Conservation (phyloP, 768 basidiomycete genomes). For the Chalciporus sphaerocephalus region DNA sequence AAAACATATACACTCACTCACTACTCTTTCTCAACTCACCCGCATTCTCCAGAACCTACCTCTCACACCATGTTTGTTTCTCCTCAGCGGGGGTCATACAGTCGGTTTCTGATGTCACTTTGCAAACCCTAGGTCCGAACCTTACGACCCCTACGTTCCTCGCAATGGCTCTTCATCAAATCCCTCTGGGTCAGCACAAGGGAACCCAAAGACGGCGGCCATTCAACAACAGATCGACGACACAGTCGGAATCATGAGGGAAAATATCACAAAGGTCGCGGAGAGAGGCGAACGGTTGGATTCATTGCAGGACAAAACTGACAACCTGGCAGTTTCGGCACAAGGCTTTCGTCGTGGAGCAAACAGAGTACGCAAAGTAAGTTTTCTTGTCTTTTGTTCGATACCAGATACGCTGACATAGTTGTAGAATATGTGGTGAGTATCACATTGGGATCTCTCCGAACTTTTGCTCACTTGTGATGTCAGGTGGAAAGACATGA, state of each 20-base stretch:
- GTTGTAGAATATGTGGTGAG: conserved; percentile 85
- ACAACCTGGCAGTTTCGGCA: conserved; percentile 96
- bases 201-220: conserved; percentile 83
- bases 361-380: conserved; percentile 93
- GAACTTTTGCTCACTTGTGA: conserved; percentile 8
- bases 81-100: background rate
- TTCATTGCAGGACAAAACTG: conserved; percentile 95
- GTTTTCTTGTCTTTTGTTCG: conserved; percentile 1
- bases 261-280: conserved; percentile 94
- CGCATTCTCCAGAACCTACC: background rate
- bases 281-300: conserved; percentile 94
- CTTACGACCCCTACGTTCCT: conserved; percentile 97
- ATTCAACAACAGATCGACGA: conserved; percentile 98
- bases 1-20: conserved; percentile 1
- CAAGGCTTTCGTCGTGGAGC: conserved; percentile 98
- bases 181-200: conserved; percentile 42
- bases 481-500: conserved; percentile 95
- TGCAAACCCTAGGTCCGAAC: conserved; percentile 73
- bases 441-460: conserved; percentile 10
- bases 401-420: conserved; percentile 5
- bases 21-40: background rate
- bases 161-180: conserved; percentile 67
- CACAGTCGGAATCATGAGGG: conserved; percentile 96
- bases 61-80: conserved; percentile 26
- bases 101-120: conserved; percentile 7